Percentiles rank a stretch among this genome's conserved stretches.
These are phyloP conservation scores for Nectriaceae sp. DNA, from an alignment of 2,329 filamentous ascomycete genomes.

Conservation along the genomic window DNA sequence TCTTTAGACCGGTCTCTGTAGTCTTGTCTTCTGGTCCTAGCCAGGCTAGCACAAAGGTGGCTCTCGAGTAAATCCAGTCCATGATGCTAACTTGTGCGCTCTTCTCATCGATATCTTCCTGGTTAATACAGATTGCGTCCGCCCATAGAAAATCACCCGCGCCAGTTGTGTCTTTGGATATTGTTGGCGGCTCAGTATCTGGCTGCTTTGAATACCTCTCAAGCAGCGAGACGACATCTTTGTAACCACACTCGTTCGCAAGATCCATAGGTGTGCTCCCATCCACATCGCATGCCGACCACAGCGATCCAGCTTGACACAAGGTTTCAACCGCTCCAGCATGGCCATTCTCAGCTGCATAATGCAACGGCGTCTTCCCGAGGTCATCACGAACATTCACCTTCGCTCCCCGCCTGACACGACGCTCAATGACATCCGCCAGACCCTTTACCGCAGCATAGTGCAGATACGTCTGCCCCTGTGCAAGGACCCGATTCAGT, in stretches of 20 bases:
- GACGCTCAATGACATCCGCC: too few species aligned
- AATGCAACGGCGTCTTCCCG: too few species aligned
- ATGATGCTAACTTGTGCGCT: slow-evolving; percentile 30
- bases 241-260: slow-evolving; percentile 13
- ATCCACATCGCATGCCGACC: slow-evolving; percentile 6
- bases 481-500: too few species aligned
- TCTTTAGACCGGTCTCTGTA: slow-evolving; percentile 15
- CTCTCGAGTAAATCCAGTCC: slow-evolving; percentile 30
- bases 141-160: slow-evolving; percentile 27
- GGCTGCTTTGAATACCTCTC: slow-evolving; percentile 3
- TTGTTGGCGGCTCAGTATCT: slow-evolving; percentile 4
- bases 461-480: too few species aligned
- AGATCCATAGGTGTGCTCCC: slow-evolving; percentile 17
- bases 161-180: neutral
- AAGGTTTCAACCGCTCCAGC: too few species aligned
- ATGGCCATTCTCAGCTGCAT: too few species aligned
- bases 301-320: too few species aligned
- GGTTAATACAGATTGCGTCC: slow-evolving; percentile 34
- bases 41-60: slow-evolving; percentile 27
- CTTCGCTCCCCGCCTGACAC: too few species aligned
- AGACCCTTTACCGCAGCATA: too few species aligned
- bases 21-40: slow-evolving; percentile 24
- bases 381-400: too few species aligned
- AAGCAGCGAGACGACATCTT: slow-evolving; percentile 12
- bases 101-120: slow-evolving; percentile 27